A percentile compares a stretch with the other conserved stretches of the same genome.
phyloP scores from a whole-genome alignment of 768 basidiomycete genomes.

The Trametes cinnabarina region DNA sequence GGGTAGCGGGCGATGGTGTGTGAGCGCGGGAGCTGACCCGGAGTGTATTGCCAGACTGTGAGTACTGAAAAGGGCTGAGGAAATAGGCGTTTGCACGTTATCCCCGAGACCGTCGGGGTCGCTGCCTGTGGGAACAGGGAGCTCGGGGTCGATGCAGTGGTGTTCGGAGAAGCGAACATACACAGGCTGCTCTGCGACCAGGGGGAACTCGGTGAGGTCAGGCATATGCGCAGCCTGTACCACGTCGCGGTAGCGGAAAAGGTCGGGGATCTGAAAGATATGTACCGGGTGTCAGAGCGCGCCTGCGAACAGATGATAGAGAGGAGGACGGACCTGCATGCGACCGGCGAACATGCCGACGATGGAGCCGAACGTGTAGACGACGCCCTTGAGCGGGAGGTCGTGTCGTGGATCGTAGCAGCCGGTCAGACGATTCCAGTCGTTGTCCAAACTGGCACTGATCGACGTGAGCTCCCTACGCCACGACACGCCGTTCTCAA shows the following conservation, averaged over 20 bases:
- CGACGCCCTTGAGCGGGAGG: conserved; percentile 31
- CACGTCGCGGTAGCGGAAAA: conserved; percentile 31
- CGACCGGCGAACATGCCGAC: conserved; percentile 63
- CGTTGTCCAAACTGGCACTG: conserved; percentile 53
- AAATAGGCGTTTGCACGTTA: conserved; percentile 45
- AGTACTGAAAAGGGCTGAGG: conserved; percentile 18
- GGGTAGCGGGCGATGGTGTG: conserved; percentile 34
- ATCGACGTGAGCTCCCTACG: conserved; percentile 26
- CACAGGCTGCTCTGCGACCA: conserved; percentile 47
- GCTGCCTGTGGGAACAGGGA: conserved; percentile 29
- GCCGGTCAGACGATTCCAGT: conserved; percentile 53
- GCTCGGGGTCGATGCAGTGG: conserved; percentile 43
- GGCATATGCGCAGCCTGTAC: conserved; percentile 29
- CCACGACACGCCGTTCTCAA: conserved; percentile 28
- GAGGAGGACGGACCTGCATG: conserved; percentile 49
- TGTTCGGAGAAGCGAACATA: conserved; percentile 62
- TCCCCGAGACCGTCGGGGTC: conserved; percentile 30
- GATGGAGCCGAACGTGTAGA: conserved; percentile 52
- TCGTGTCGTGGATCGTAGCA: conserved; percentile 41
- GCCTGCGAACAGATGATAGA: background rate
- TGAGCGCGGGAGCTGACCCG: conserved; percentile 8
- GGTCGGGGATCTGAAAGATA: conserved; percentile 33
- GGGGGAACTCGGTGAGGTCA: conserved; percentile 22
- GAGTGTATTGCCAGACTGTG: conserved; percentile 1
- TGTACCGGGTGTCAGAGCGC: background rate